Conservation (phyloP, 2,329 filamentous ascomycete species). For the Canariomyces notabilis region DNA sequence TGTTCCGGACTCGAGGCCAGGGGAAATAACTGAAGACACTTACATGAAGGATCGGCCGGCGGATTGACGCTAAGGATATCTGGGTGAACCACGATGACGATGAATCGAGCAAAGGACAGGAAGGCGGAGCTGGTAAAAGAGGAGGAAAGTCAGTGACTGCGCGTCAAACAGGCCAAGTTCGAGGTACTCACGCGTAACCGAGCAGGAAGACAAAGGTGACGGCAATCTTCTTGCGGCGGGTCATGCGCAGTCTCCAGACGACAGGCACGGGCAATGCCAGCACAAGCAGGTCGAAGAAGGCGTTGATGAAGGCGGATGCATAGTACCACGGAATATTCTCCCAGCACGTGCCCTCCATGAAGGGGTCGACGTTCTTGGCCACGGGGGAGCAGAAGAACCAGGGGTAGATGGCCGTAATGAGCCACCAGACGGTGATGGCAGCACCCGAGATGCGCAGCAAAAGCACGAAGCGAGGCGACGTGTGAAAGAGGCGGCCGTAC, state of each 20-base stretch:
- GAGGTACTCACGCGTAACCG: background rate
- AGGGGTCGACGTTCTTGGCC: background rate
- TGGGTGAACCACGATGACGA: background rate
- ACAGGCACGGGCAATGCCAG: background rate
- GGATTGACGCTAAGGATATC: background rate
- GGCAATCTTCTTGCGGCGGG: background rate
- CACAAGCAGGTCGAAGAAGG: background rate
- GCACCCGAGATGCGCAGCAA: background rate
- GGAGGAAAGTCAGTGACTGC: background rate
- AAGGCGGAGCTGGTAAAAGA: background rate
- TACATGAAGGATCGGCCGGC: background rate
- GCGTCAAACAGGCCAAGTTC: background rate
- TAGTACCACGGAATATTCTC: slow-evolving; percentile 1
- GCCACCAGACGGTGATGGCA: background rate
- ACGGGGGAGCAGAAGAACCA: slow-evolving; percentile 1
- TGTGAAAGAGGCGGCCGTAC: background rate
- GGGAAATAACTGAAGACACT: background rate
- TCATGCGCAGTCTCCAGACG: slow-evolving; percentile 1
- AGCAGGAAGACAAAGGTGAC: background rate
- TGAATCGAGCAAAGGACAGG: background rate
- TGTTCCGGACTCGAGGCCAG: too few species aligned
- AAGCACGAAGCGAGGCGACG: background rate
- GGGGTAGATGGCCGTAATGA: background rate
- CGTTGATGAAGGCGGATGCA: slow-evolving; percentile 1
- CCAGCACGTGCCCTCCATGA: background rate